Evolutionary conservation across 306 rosid species (phyloP).

Genomic region (Begonia masoniana): DNA sequence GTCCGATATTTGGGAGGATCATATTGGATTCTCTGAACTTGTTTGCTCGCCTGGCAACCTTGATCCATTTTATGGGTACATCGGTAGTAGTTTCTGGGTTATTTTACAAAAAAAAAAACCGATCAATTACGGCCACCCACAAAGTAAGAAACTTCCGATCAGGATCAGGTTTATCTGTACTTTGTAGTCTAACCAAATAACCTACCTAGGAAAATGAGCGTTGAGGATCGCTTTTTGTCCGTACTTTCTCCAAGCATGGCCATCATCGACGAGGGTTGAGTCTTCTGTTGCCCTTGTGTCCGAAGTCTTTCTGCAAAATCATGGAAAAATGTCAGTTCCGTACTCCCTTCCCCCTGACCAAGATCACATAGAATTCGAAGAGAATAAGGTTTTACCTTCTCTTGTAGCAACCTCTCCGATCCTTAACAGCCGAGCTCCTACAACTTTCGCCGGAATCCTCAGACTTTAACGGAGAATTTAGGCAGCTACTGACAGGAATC

Average conservation of each 20-base stretch:
- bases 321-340: no score
- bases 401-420: no score
- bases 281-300: no score
- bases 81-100: constrained; percentile 48
- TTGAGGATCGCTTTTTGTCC: constrained; percentile 13
- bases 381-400: not conserved
- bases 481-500: not conserved
- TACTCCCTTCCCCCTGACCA: no score
- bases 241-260: constrained; percentile 15
- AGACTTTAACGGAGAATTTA: constrained; percentile 11
- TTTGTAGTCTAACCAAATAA: no score
- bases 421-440: not conserved
- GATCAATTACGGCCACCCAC: not conserved
- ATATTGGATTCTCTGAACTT: constrained; percentile 45
- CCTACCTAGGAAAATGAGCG: constrained; percentile 4
- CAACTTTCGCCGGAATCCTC: constrained; percentile 12
- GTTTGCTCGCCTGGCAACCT: constrained; percentile 56
- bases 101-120: not conserved
- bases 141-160: not conserved
- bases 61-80: constrained; percentile 71
- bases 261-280: constrained; percentile 6
- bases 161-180: not conserved
- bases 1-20: constrained; percentile 34
- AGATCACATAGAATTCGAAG: no score
- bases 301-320: no score